These are phyloP conservation scores for Beauveria sp. DNA, from an alignment of 2,329 filamentous ascomycete genomes.

Conservation along the genomic window DNA sequence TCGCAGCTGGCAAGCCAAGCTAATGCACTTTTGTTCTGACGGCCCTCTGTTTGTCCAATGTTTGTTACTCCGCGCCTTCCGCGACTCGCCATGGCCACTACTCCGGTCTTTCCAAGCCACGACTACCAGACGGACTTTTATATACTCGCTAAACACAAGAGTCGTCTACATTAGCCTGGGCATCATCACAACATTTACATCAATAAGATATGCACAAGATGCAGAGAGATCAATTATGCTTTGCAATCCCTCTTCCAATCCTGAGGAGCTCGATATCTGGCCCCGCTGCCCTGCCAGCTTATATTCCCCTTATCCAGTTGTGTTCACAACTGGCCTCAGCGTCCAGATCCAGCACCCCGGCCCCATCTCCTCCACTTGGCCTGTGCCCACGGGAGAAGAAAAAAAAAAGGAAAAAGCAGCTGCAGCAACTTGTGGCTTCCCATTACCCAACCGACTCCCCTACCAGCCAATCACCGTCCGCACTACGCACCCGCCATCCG, in stretches of 20 bases:
- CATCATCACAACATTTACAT: too few species aligned
- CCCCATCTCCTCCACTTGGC: too few species aligned
- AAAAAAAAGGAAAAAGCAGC: neutral
- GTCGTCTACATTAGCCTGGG: too few species aligned
- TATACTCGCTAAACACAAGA: too few species aligned
- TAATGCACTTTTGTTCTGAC: conserved; percentile 1
- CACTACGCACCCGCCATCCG: neutral
- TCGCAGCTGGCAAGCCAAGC: neutral
- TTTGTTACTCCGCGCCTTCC: neutral
- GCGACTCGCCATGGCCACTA: neutral
- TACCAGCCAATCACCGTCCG: conserved; percentile 2
- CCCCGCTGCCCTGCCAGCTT: too few species aligned
- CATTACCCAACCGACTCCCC: conserved; percentile 7
- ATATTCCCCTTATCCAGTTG: too few species aligned
- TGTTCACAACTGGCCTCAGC: neutral
- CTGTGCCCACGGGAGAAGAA: neutral
- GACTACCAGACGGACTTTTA: too few species aligned
- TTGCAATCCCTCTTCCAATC: too few species aligned
- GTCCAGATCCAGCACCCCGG: too few species aligned
- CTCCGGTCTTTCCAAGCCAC: neutral
- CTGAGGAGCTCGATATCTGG: too few species aligned
- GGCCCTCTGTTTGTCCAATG: neutral
- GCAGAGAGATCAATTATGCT: too few species aligned
- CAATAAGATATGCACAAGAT: too few species aligned
- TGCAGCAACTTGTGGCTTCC: neutral